Evolutionary conservation across 2,329 filamentous ascomycete species (phyloP).

Genomic region (Lasiodiplodia hormozganensis): DNA sequence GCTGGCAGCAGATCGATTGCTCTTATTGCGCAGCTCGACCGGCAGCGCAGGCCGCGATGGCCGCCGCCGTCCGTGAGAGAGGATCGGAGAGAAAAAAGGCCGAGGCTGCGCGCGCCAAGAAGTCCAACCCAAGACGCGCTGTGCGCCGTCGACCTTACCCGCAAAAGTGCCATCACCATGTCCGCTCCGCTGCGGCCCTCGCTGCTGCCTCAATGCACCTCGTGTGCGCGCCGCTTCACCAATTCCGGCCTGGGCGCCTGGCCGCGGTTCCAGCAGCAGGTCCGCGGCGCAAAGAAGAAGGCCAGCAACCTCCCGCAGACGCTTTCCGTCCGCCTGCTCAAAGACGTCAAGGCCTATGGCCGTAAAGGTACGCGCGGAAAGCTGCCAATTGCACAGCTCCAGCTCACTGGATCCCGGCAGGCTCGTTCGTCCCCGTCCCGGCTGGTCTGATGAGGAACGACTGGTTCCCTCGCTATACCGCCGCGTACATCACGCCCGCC

Average conservation of each 20-base stretch:
- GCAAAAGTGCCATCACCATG: constrained; percentile 38
- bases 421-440: constrained; percentile 60
- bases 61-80: constrained; percentile 18
- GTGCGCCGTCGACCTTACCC: background rate
- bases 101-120: constrained; percentile 13
- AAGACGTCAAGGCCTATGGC: constrained; percentile 61
- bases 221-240: constrained; percentile 45
- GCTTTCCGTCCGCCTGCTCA: constrained; percentile 59
- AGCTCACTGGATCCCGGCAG: constrained; percentile 41
- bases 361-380: constrained; percentile 40
- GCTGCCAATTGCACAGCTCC: background rate
- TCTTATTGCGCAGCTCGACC: constrained; percentile 7
- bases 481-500: constrained; percentile 58
- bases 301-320: constrained; percentile 34
- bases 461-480: constrained; percentile 59
- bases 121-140: background rate
- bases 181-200: constrained; percentile 40
- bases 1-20: constrained; percentile 20
- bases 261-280: constrained; percentile 43
- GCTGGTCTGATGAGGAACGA: constrained; percentile 62
- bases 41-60: constrained; percentile 7
- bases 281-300: constrained; percentile 51
- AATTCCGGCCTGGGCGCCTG: constrained; percentile 39
- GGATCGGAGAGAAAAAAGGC: constrained; percentile 16
- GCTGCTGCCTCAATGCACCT: constrained; percentile 48